These are phyloP conservation scores for Aspergillus chevalieri DNA, from an alignment of 2,329 filamentous ascomycete genomes.

Conservation along the genomic window DNA sequence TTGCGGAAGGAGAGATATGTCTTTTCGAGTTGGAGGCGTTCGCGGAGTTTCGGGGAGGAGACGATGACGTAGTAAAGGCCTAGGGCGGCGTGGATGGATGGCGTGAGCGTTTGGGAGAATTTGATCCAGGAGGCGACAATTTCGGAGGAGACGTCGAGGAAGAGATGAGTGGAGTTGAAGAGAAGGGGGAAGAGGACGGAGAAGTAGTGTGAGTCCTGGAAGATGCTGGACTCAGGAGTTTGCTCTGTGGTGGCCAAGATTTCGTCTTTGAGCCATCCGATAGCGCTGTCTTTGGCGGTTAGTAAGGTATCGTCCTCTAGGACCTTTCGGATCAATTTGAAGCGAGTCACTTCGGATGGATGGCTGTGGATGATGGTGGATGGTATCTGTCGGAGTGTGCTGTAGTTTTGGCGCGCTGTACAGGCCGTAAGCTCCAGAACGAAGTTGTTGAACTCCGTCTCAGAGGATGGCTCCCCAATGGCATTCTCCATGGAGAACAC, in stretches of 20 bases:
- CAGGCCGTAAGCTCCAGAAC: conserved; percentile 42
- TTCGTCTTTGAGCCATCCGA: conserved; percentile 57
- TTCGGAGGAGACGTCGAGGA: conserved; percentile 32
- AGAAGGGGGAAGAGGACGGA: conserved; percentile 45
- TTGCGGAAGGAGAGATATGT: conserved; percentile 27
- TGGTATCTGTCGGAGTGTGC: conserved; percentile 32
- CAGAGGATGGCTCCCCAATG: conserved; percentile 40
- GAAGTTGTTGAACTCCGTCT: conserved; percentile 49
- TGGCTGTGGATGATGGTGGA: conserved; percentile 44
- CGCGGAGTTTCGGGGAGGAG: conserved; percentile 43
- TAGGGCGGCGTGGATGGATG: conserved; percentile 50
- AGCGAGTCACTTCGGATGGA: conserved; percentile 45
- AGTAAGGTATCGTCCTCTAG: conserved; percentile 50
- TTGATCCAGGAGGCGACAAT: conserved; percentile 42
- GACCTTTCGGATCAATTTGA: conserved; percentile 51
- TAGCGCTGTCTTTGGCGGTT: conserved; percentile 51
- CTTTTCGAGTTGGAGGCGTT: conserved; percentile 41
- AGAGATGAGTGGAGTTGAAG: conserved; percentile 43
- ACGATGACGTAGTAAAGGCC: conserved; percentile 56
- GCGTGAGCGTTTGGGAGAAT: conserved; percentile 41
- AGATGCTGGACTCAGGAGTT: conserved; percentile 20
- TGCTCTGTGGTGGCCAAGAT: conserved; percentile 41
- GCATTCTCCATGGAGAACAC: conserved; percentile 45
- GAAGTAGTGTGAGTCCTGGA: conserved; percentile 32
- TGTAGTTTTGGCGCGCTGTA: conserved; percentile 30